Evolutionary conservation across 2,329 filamentous ascomycete genomes (phyloP).

Genomic region (Keithomyces neogunnii): DNA sequence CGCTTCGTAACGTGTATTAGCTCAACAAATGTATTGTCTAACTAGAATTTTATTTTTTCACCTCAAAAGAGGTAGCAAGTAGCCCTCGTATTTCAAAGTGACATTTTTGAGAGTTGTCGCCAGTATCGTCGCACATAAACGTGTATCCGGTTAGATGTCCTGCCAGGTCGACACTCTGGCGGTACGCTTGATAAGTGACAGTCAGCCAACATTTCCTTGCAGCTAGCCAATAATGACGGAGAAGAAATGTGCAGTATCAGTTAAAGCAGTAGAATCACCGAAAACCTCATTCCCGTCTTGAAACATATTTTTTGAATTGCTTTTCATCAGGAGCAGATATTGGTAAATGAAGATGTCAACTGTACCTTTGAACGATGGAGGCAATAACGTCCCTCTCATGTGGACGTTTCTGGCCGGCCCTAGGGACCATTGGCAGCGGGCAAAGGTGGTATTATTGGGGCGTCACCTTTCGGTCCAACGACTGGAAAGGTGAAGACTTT

Average conservation of each 20-base stretch:
- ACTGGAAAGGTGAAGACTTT: conserved; percentile 7
- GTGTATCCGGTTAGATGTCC: too few relatives aligned
- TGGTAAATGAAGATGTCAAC: background rate
- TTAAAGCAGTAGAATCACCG: conserved; percentile 21
- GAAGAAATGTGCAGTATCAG: background rate
- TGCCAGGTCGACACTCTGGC: too few relatives aligned
- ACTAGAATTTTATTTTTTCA: too few relatives aligned
- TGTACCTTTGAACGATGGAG: background rate
- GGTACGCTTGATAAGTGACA: background rate
- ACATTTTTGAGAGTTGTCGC: too few relatives aligned
- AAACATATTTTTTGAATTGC: conserved; percentile 22
- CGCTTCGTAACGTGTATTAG: background rate
- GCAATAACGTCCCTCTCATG: background rate
- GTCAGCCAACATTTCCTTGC: background rate
- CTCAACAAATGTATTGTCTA: too few relatives aligned
- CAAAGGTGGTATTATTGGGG: background rate
- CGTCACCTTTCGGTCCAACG: background rate
- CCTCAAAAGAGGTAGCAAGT: too few relatives aligned
- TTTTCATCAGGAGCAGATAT: conserved; percentile 10
- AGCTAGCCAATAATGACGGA: background rate
- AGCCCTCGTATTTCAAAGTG: too few relatives aligned
- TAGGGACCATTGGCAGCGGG: conserved; percentile 11
- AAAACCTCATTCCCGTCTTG: conserved; percentile 29
- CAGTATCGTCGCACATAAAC: too few relatives aligned
- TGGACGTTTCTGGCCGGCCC: background rate